Evolutionary conservation across 1,139 yeast genomes (phyloP), one percentile per base, ranked within the genome.

Genomic region (Blastobotrys petasosporus): DNA sequence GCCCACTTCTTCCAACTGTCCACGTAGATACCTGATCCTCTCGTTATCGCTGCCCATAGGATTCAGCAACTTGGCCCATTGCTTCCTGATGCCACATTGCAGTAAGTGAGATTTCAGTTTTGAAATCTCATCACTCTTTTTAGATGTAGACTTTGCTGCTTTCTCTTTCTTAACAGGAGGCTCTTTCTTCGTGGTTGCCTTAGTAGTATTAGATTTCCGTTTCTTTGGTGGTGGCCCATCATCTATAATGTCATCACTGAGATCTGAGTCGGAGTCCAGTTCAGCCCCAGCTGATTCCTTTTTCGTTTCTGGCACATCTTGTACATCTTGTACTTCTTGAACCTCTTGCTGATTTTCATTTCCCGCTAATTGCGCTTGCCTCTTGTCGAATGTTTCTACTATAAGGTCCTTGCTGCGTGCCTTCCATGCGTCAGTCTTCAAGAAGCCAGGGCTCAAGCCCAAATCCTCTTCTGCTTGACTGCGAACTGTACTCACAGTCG

Each of bases 11-110:
- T 48, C 48, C 46, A 60, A 46, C 33, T 56, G 51, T n/a, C 45
- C 34, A 25, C 48, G 51, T 35, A 60, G 49, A 45, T 51, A 57
- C 28, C 38, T 39, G 25, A 58, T 50, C 32, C 58, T 48, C 9
- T 47, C 58, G 12, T 41, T 44, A 37, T 52, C 58, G n/a, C 46
- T 49, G 2, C 46, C 41, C 48, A 50, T 34, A n/a, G 59, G 57
- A 37, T 49, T 55, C 5, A 60, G 48, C 13, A 54, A 44, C 23
- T 50, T 50, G 6, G 45, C 44, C 64, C 63, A 60, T 23, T 47
- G 52, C 35, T 53, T 57, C 5, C 63, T 55, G 4, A 60, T 47
- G 11, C 64, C 64, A 45, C 64, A 60, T 42, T 58, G 51, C 35
- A 53, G 46, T 37, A 60, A 41, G 44, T 60, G 60, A 3, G 59